Conservation (phyloP, 108 stramenopile species). For the Heterococcus sp. region DNA sequence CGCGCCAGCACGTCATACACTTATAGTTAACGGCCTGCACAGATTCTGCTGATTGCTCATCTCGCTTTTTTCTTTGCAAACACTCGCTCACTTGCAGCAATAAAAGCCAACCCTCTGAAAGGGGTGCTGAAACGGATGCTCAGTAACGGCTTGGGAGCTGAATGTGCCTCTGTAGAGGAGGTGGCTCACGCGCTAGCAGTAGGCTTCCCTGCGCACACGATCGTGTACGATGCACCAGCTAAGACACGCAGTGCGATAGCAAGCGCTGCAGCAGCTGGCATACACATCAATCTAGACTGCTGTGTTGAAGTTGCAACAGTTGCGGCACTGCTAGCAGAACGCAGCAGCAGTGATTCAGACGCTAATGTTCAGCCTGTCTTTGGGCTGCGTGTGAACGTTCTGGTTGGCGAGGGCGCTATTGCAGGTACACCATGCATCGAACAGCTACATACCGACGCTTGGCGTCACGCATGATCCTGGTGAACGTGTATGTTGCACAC, state of each 20-base stretch:
- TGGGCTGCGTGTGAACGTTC: constrained; percentile 14
- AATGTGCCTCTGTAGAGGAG: constrained; percentile 47
- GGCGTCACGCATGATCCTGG: no score
- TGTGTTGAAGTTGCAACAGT: not conserved
- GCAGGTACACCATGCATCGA: no score
- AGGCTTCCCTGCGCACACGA: constrained; percentile 5
- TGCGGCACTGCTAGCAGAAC: not conserved
- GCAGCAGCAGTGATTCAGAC: no score
- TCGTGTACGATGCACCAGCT: constrained; percentile 42
- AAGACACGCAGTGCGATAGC: constrained; percentile 34
- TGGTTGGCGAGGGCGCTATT: constrained; percentile 6
- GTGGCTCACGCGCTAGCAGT: constrained; percentile 4
- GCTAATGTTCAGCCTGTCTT: no score
- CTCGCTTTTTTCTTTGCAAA: not conserved
- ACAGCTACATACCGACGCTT: no score
- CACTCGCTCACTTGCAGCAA: not conserved
- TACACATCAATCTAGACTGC: not conserved
- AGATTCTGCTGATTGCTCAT: not conserved
- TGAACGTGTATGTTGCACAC: no score
- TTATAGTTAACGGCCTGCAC: not conserved
- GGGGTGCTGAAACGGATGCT: not conserved
- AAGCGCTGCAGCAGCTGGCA: constrained; percentile 9
- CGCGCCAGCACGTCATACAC: not conserved
- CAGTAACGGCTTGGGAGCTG: constrained; percentile 20
- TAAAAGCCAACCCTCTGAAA: constrained; percentile 39